These are phyloP conservation scores for Aureobasidium mangrovei DNA, from an alignment of 2,329 filamentous ascomycete species.

Conservation along the genomic window DNA sequence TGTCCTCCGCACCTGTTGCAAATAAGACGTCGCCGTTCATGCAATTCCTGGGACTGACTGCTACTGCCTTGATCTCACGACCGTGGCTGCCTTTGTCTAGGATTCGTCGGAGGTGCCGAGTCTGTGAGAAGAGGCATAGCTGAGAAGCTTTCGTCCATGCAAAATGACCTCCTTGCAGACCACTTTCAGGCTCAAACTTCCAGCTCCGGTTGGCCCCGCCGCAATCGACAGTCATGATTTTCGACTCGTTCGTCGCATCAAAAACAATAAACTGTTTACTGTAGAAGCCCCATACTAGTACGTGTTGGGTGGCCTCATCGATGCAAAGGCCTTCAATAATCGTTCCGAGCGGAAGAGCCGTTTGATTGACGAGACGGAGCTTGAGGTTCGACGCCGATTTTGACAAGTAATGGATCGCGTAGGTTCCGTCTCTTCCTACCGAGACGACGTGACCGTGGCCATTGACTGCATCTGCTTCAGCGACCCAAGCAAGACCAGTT, in stretches of 20 bases:
- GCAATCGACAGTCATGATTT: conserved; percentile 66
- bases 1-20: conserved; percentile 64
- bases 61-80: conserved; percentile 66
- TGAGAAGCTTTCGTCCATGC: conserved; percentile 63
- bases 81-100: conserved; percentile 61
- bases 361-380: conserved; percentile 56
- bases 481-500: conserved; percentile 48
- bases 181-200: conserved; percentile 40
- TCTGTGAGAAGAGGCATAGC: conserved; percentile 13
- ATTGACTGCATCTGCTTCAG: not conserved
- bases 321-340: conserved; percentile 68
- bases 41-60: conserved; percentile 31
- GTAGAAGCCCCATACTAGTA: conserved; percentile 74
- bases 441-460: conserved; percentile 51
- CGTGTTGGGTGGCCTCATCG: conserved; percentile 36
- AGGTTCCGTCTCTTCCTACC: conserved; percentile 68
- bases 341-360: conserved; percentile 61
- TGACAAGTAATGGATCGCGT: conserved; percentile 50
- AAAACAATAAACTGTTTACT: conserved; percentile 72
- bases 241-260: conserved; percentile 62
- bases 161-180: conserved; percentile 43
- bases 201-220: conserved; percentile 78
- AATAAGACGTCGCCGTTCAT: conserved; percentile 33
- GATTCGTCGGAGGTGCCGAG: conserved; percentile 7
- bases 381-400: conserved; percentile 19